Percentiles rank a stretch among this genome's conserved stretches.
phyloP scores from a whole-genome alignment of 2,329 filamentous ascomycete genomes.

The Ploettnerulaceae sp. region DNA sequence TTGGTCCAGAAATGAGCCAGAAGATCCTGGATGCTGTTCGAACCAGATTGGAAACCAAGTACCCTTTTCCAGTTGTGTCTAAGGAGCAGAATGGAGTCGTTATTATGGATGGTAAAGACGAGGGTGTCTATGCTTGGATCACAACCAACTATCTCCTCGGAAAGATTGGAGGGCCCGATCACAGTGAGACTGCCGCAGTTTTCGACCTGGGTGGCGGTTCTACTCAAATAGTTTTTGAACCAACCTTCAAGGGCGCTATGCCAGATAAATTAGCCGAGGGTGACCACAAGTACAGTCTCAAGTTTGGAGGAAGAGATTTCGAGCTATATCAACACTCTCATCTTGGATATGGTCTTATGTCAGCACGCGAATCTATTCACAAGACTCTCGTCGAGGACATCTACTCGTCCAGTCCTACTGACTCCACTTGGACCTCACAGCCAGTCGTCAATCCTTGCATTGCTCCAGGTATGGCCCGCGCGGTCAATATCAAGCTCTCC shows the following conservation, averaged over 20 bases:
- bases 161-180: constrained; percentile 91
- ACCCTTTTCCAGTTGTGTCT: constrained; percentile 91
- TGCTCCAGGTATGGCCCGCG: constrained; percentile 69
- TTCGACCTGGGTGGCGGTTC: constrained; percentile 96
- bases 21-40: constrained; percentile 85
- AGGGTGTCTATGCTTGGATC: constrained; percentile 98
- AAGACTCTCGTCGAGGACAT: constrained; percentile 67
- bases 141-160: constrained; percentile 97
- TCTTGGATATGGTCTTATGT: constrained; percentile 94
- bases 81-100: constrained; percentile 80
- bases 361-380: constrained; percentile 84
- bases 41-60: constrained; percentile 75
- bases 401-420: constrained; percentile 55
- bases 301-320: constrained; percentile 86
- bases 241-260: constrained; percentile 79
- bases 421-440: constrained; percentile 62
- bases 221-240: constrained; percentile 98
- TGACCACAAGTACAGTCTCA: constrained; percentile 91
- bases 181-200: constrained; percentile 84
- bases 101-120: constrained; percentile 96
- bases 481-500: constrained; percentile 67
- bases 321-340: constrained; percentile 97
- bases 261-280: constrained; percentile 80
- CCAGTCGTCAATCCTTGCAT: constrained; percentile 83
- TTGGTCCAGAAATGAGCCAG: constrained; percentile 74